These are phyloP conservation scores for Candida xyloterini DNA, from an alignment of 805 yeast genomes.

Conservation along the genomic window DNA sequence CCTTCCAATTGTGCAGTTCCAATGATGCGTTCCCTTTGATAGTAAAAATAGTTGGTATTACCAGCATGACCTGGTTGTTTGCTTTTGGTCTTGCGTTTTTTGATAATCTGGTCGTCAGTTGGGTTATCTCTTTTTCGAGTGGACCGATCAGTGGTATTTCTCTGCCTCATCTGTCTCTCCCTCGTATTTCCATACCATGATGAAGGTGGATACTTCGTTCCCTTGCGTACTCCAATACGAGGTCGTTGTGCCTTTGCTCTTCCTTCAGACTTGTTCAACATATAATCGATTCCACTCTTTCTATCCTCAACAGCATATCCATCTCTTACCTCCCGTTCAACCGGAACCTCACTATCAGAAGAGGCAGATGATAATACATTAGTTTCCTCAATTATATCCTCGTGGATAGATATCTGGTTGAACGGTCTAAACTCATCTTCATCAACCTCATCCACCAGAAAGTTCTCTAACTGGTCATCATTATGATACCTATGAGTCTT, in stretches of 20 bases:
- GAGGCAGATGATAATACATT: constrained; percentile 14
- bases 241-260: background rate
- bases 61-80: background rate
- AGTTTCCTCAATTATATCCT: background rate
- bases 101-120: background rate
- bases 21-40: constrained; percentile 20
- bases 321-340: constrained; percentile 1
- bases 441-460: constrained; percentile 16
- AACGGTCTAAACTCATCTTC: constrained; percentile 6
- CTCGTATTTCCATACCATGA: background rate
- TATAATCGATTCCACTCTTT: constrained; percentile 27
- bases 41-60: constrained; percentile 17
- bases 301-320: constrained; percentile 30
- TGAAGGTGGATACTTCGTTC: background rate
- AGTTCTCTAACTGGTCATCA: constrained; percentile 5
- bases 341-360: constrained; percentile 12
- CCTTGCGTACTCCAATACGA: background rate
- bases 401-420: background rate
- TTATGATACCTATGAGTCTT: constrained; percentile 2
- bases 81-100: background rate
- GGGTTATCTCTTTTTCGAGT: background rate
- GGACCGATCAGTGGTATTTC: too few species aligned
- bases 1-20: constrained; percentile 32
- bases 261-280: constrained; percentile 18
- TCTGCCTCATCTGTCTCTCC: too few species aligned